phyloP scores from a whole-genome alignment of 2,329 filamentous ascomycete genomes.

The Talaromyces sp. region DNA sequence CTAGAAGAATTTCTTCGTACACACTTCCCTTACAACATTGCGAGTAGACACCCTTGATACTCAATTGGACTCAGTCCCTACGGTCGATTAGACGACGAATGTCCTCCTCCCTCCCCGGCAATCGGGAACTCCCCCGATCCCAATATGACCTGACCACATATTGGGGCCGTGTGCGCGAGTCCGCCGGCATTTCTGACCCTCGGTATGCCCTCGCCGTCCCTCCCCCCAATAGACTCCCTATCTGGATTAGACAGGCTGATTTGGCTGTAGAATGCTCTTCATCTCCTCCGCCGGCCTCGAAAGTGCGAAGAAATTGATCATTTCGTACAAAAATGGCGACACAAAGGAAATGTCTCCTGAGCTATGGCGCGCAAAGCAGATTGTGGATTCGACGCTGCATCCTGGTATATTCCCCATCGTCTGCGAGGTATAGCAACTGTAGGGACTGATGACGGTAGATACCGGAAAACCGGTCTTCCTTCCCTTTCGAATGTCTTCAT shows the following conservation, averaged over 20 bases:
- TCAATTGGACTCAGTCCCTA: not conserved
- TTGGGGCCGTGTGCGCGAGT: conserved; percentile 89
- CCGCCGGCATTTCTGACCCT: conserved; percentile 85
- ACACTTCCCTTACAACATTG: not conserved
- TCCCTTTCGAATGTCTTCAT: conserved; percentile 96
- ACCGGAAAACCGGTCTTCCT: conserved; percentile 88
- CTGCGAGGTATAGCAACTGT: not conserved
- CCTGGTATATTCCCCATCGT: conserved; percentile 59
- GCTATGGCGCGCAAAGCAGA: conserved; percentile 93
- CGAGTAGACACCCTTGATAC: not conserved
- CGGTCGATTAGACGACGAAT: conserved; percentile 36
- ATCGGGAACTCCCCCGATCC: conserved; percentile 80
- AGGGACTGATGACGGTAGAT: conserved; percentile 52
- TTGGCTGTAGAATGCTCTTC: conserved; percentile 73
- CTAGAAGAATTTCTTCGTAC: not conserved
- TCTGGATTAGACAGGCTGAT: not conserved
- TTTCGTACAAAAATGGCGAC: conserved; percentile 82
- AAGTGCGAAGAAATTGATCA: conserved; percentile 75
- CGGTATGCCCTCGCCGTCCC: conserved; percentile 56
- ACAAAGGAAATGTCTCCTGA: conserved; percentile 77
- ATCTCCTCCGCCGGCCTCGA: conserved; percentile 75
- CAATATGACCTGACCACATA: conserved; percentile 92
- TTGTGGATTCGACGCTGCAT: conserved; percentile 93
- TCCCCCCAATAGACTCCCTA: not conserved
- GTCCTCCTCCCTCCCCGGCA: conserved; percentile 61